Evolutionary conservation across 805 yeast genomes (phyloP).

Genomic region (Huiozyma naganishii): DNA sequence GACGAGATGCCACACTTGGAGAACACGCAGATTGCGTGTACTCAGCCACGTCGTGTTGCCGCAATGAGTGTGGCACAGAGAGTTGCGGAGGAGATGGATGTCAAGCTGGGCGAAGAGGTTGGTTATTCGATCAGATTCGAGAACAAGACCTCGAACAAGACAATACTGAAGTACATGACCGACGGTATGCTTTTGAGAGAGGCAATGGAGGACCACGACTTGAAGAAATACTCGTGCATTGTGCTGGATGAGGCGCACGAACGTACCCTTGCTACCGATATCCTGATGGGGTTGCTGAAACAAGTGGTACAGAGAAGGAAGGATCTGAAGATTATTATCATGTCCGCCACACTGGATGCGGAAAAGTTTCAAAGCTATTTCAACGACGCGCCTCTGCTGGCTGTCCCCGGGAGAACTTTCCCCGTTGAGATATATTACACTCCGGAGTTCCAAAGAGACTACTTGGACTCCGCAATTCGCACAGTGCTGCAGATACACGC

Average conservation of each 20-base stretch:
- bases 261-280: constrained; percentile 93
- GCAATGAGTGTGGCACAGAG: constrained; percentile 98
- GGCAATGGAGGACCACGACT: constrained; percentile 91
- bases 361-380: constrained; percentile 89
- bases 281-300: constrained; percentile 87
- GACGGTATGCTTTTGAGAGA: constrained; percentile 97
- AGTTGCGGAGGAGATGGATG: constrained; percentile 97
- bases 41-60: constrained; percentile 95
- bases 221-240: constrained; percentile 74
- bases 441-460: constrained; percentile 92
- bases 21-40: constrained; percentile 87
- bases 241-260: constrained; percentile 97
- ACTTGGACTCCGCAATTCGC: constrained; percentile 87
- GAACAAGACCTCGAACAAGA: constrained; percentile 68
- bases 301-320: constrained; percentile 71
- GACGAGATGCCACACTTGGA: constrained; percentile 86
- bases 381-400: constrained; percentile 82
- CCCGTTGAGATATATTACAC: constrained; percentile 97
- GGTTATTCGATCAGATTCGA: constrained; percentile 95
- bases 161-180: constrained; percentile 90
- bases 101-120: constrained; percentile 81
- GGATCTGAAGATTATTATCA: constrained; percentile 82
- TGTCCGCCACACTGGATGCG: constrained; percentile 98
- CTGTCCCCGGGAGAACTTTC: constrained; percentile 96
- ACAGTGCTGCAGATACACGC: constrained; percentile 96